phyloP scores from a whole-genome alignment of 2,329 filamentous ascomycete genomes.

The Dactylellina parvicollis region DNA sequence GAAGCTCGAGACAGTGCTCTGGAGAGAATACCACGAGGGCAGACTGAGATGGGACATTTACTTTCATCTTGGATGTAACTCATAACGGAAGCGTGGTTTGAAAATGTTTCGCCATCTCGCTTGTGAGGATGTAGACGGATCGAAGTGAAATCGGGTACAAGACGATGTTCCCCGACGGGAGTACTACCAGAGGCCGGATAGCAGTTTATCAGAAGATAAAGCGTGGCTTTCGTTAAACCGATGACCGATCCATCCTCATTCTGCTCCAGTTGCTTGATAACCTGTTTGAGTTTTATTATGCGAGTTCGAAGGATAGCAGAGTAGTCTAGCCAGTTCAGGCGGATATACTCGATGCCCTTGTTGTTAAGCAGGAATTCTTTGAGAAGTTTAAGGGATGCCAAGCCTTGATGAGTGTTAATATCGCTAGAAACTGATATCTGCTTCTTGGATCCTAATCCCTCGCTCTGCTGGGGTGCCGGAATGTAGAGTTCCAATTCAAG shows the following conservation, averaged over 20 bases:
- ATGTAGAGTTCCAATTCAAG: conserved; percentile 64
- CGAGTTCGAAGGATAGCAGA: conserved; percentile 75
- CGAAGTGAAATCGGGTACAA: conserved; percentile 29
- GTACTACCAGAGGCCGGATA: conserved; percentile 61
- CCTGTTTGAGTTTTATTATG: conserved; percentile 71
- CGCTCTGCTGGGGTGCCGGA: neutral
- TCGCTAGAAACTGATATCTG: conserved; percentile 57
- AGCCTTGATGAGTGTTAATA: conserved; percentile 57
- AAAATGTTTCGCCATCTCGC: conserved; percentile 1
- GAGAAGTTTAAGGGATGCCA: conserved; percentile 5
- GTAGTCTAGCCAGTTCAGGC: conserved; percentile 81
- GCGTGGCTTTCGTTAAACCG: conserved; percentile 71
- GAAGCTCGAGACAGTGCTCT: conserved; percentile 67
- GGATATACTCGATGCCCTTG: conserved; percentile 71
- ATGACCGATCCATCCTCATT: conserved; percentile 65
- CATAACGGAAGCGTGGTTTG: conserved; percentile 55
- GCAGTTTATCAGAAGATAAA: conserved; percentile 76
- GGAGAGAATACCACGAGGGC: conserved; percentile 73
- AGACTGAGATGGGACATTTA: conserved; percentile 63
- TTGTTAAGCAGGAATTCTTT: conserved; percentile 66
- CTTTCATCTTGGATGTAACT: conserved; percentile 53
- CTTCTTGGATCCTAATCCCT: conserved; percentile 58
- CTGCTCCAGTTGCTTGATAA: conserved; percentile 65
- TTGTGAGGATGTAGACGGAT: conserved; percentile 37
- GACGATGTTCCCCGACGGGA: conserved; percentile 33